Evolutionary conservation across 2,329 filamentous ascomycete species (phyloP), one percentile per base, ranked within the genome.

Genomic region (Allantophomopsis lycopodina): DNA sequence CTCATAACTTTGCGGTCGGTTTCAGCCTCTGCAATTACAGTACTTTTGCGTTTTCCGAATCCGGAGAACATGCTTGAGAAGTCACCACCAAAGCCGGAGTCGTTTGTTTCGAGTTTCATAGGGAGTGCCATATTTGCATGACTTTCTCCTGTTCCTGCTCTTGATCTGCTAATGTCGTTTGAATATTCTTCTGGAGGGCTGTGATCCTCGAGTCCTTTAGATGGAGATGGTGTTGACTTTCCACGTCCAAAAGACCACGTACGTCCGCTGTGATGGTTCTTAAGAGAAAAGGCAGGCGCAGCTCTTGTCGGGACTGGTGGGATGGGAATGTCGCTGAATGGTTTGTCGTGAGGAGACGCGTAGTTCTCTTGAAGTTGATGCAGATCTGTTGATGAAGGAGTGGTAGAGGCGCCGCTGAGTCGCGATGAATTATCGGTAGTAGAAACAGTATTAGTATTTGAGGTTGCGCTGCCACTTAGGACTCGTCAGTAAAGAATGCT

Each of bases 351-450:
- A n/a, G 51, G 42, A 14, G 46, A 46, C 42, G 42, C 49, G 47
- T 48, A 54, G 7, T 57, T 54, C 21, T 55, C 51, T 14, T 34
- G 28, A 15, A 32, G 32, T 6, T 40, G 16, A 44, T 42, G 7
- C 47, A 46, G 36, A 41, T 55, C 52, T 33, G 50, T 55, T 5
- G 54, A 57, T 13, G 55, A 58, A 20, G 55, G 51, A 13, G 55
- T 49, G 16, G 55, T 57, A 28, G 55, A 58, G 32, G 52, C 48
- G 33, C 53, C 54, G 44, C 55, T 57, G 35, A 56, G 39, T 35
- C 55, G 48, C 11, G 55, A 58, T 1, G 55, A 58, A 44, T 57
- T 55, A 36, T 56, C 55, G 34, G 54, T 50, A 3, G 53, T 55
- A 16, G 55, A 57, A 36, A 50, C 46, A 30, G 53, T 55, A 44